A percentile compares a stretch with the other conserved stretches of the same genome.
These are phyloP conservation scores for Bolboschoenoplectus hybrid DNA, from an alignment of 202 grass and related monocot species.

Conservation along the genomic window DNA sequence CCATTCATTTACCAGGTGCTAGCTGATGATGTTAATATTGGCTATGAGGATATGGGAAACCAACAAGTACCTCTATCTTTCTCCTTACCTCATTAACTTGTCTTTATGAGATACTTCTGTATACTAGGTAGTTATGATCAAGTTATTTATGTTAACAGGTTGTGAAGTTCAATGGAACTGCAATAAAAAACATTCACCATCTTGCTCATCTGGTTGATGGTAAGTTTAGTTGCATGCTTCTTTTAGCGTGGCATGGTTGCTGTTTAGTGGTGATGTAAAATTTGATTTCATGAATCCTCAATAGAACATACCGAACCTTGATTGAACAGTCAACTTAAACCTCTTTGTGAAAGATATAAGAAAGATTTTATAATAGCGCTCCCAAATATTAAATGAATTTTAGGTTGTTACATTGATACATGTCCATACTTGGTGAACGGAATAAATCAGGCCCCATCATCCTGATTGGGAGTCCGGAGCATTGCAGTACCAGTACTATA, in stretches of 20 bases:
- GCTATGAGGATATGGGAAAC: conserved; percentile 91
- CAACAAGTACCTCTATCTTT: conserved; percentile 65
- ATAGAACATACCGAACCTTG: neutral
- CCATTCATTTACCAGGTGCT: conserved; percentile 58
- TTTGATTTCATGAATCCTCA: conserved; percentile 16
- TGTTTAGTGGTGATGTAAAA: conserved; percentile 13
- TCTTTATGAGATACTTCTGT: conserved; percentile 37
- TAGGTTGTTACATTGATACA: neutral
- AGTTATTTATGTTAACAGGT: conserved; percentile 57
- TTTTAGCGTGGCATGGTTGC: neutral
- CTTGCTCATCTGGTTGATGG: conserved; percentile 92
- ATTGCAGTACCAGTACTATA: neutral
- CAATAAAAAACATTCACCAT: conserved; percentile 96
- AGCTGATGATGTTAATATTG: conserved; percentile 83
- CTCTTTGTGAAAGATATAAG: neutral
- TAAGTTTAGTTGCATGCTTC: conserved; percentile 47
- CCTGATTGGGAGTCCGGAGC: neutral
- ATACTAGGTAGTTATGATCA: conserved; percentile 33
- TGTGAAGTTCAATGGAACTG: conserved; percentile 78
- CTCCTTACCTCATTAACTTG: conserved; percentile 1
- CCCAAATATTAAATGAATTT: neutral
- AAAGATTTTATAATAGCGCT: neutral
- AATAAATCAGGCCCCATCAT: neutral
- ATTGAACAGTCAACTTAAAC: neutral
- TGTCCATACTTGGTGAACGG: neutral